A percentile compares a stretch with the other conserved stretches of the same genome.
Evolutionary conservation across 2,329 filamentous ascomycete genomes (phyloP).

Genomic region (Biscogniauxia marginata): DNA sequence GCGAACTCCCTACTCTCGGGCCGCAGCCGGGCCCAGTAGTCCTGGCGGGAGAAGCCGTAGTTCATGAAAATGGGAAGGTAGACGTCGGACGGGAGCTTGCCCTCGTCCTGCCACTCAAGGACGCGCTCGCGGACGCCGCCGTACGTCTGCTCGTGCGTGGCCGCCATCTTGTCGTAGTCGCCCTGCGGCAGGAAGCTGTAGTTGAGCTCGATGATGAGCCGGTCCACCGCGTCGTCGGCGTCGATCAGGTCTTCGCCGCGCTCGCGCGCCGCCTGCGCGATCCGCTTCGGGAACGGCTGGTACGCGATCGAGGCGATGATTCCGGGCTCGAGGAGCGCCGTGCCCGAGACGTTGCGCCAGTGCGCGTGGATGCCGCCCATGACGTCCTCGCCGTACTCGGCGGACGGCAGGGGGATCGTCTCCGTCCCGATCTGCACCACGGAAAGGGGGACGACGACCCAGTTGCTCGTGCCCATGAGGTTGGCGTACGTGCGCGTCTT

Average conservation of each 20-base stretch:
- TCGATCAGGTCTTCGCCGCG: constrained; percentile 40
- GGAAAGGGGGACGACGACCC: constrained; percentile 34
- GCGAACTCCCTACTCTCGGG: constrained; percentile 36
- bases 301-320: constrained; percentile 36
- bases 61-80: constrained; percentile 45
- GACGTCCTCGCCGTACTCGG: constrained; percentile 23
- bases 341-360: constrained; percentile 33
- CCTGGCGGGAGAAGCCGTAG: constrained; percentile 40
- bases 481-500: constrained; percentile 47
- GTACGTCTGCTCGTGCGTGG: constrained; percentile 35
- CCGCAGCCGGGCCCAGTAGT: constrained; percentile 41
- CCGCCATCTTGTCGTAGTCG: constrained; percentile 34
- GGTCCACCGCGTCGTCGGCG: constrained; percentile 37
- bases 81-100: constrained; percentile 30
- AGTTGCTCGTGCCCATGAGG: constrained; percentile 46
- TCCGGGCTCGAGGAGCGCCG: constrained; percentile 26
- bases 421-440: constrained; percentile 37
- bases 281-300: constrained; percentile 39
- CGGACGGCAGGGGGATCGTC: constrained; percentile 35
- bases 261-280: constrained; percentile 33
- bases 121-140: constrained; percentile 34
- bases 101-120: constrained; percentile 32
- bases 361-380: constrained; percentile 34
- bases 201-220: constrained; percentile 43
- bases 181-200: constrained; percentile 36